These are phyloP conservation scores for Tagetes erecta DNA, from an alignment of 129 eudicot species.

Conservation along the genomic window DNA sequence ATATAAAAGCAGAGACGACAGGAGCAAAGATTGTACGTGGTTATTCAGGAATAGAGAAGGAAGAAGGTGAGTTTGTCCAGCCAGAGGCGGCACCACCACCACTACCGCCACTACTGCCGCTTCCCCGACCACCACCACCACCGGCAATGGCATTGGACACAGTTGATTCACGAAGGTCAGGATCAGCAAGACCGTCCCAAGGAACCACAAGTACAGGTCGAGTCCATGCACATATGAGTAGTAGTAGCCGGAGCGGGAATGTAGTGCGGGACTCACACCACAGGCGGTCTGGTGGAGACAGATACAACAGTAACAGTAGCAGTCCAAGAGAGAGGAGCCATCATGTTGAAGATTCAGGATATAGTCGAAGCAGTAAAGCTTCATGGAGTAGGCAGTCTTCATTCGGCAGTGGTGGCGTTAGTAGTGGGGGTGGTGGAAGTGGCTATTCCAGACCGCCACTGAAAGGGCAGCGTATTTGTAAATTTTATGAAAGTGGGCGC, in stretches of 20 bases:
- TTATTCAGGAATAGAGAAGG: slow-evolving; percentile 25
- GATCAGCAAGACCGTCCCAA: slow-evolving; percentile 48
- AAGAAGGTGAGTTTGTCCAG: slow-evolving; percentile 41
- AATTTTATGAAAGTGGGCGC: slow-evolving; percentile 71
- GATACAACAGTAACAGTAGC: slow-evolving; percentile 27
- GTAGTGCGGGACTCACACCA: slow-evolving; percentile 46
- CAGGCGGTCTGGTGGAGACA: slow-evolving; percentile 45
- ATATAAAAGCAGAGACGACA: slow-evolving; percentile 3
- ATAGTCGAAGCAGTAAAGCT: slow-evolving; percentile 51
- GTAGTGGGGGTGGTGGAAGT: slow-evolving; percentile 44
- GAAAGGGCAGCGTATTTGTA: slow-evolving; percentile 69
- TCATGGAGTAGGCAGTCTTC: slow-evolving; percentile 64
- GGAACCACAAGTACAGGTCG: slow-evolving; percentile 50
- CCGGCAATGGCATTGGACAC: slow-evolving; percentile 31
- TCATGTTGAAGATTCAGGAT: slow-evolving; percentile 56
- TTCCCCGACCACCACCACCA: slow-evolving; percentile 2
- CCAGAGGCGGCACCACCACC: slow-evolving; percentile 27
- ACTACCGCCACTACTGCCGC: slow-evolving; percentile 13
- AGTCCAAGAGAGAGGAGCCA: slow-evolving; percentile 59
- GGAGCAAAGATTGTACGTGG: slow-evolving; percentile 17
- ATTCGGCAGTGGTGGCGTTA: slow-evolving; percentile 24
- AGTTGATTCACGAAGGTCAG: slow-evolving; percentile 38
- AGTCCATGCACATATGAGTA: slow-evolving; percentile 33
- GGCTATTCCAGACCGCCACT: slow-evolving; percentile 58
- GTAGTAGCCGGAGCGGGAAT: slow-evolving; percentile 37